Base-by-base conservation (phyloP, 768 basidiomycete genomes). In the Brasilioporus rufonigricans region DNA sequence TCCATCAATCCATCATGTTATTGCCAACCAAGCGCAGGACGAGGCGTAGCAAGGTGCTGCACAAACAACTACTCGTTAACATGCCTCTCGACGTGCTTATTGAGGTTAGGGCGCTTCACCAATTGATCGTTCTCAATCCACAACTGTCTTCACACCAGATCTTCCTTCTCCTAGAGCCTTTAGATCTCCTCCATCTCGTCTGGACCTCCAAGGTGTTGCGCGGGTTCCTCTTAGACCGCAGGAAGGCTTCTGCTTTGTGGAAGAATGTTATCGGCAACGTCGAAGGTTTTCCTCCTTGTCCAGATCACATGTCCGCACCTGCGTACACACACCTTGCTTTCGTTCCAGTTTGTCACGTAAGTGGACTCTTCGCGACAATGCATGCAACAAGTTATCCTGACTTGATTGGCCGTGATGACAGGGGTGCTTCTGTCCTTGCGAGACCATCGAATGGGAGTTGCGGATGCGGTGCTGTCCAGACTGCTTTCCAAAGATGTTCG, bases 101-200 rank as follows among this genome's bases (percentile, higher is more conserved):
- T 36, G 53, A 63, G 57, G 61, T 63, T 27, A 41, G 52, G 2
- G 44, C 18, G 12, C 24, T 40, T 31, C 32, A 7, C 44, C 3
- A 32, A 36, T 27, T n/a, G 19, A 29, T 32, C 16, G 21, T 29
- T 0, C 13, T 44, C 9, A 21, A 2, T 33, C 26, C 26, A 9
- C 32, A 43, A 59, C 24, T 11, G 16, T 29, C 26, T 7, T 24
- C 19, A 19, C 19, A 11, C 7, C 18, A 60, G 59, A 45, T 72
- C 29, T 65, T 74, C 24, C 59, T 60, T 5, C 52, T 65, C 50
- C 51, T 73, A 13, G 63, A 68, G 10, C 72, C 74, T 1, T 32
- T 66, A 5, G 70, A 74, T 48, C 53, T 74, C 9, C 64, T 74
- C 23, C 55, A 69, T 26, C 64, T 75, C 4, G 40, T 68, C n/a